Evolutionary conservation across 768 basidiomycete genomes (phyloP), one percentile per base, ranked within the genome.

Genomic region (Guyanaporus albipodus): DNA sequence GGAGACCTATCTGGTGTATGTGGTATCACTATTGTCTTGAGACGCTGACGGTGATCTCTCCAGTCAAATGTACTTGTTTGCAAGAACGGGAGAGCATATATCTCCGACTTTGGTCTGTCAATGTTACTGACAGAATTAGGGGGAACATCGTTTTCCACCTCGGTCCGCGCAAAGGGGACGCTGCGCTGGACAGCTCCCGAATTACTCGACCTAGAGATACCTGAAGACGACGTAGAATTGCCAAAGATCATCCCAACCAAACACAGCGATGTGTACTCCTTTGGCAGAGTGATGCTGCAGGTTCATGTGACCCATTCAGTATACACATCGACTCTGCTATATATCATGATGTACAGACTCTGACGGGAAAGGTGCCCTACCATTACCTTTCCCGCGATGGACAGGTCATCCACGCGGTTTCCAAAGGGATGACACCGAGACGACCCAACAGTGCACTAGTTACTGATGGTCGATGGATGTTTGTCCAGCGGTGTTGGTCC

Each of bases 101-200:
- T 75, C 6, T 63, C 71, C 10, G 75, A 77, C 52, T 77, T 76
- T 48, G 74, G 74, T 2, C 58, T 75, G 10, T 56, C 56, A n/a
- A 49, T 27, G 7, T 10, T 55, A 6, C 27, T 51, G 22, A 39
- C 35, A 2, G 49, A 48, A 26, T 42, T 55, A 5, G 27, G 22
- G 8, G 45, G 42, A 8, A 27, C 34, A 14, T 44, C 46, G 9
- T 50, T 53, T 29, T 42, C 48, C 10, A 45, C 59, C 11, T 57
- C 56, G 11, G 28, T 62, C 26, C 40, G 24, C 8, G 32, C 29
- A 48, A 19, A 56, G 51, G 53, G 48, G 0, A 46, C 48, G 11
- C 19, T 52, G 1, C 46, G 50, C 18, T 58, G 57, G 53, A 34
- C 39, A 18, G 57, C 56, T 4, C 57, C 56, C 17, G 56, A 55